Percentiles rank a stretch among this genome's conserved stretches.
Evolutionary conservation across 2,329 filamentous ascomycete genomes (phyloP).

Genomic region (Samsoniella hepiali): DNA sequence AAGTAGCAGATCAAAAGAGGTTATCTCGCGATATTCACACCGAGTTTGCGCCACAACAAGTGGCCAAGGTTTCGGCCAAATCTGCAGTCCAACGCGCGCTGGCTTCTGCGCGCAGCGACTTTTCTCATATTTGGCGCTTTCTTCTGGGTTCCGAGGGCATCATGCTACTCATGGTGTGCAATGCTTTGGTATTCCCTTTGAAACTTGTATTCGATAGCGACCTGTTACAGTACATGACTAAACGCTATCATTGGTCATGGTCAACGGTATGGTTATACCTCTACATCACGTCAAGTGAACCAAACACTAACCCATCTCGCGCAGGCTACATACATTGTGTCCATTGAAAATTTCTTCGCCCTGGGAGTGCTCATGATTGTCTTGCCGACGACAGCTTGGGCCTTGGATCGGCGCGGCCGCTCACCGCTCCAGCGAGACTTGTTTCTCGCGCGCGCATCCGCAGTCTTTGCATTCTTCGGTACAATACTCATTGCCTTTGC

Average conservation of each 20-base stretch:
- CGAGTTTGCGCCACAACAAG: background rate
- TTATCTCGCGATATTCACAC: background rate
- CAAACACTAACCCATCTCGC: background rate
- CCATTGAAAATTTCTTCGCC: conserved; percentile 36
- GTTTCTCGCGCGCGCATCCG: conserved; percentile 36
- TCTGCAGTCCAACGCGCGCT: conserved; percentile 21
- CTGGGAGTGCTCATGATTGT: conserved; percentile 38
- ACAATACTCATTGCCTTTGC: conserved; percentile 38
- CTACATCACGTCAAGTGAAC: conserved; percentile 14
- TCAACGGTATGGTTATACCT: conserved; percentile 32
- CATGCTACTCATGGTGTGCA: conserved; percentile 37
- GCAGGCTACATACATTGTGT: conserved; percentile 41
- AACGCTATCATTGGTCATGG: conserved; percentile 49
- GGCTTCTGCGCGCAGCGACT: conserved; percentile 29
- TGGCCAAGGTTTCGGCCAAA: conserved; percentile 13
- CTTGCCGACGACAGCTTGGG: conserved; percentile 34
- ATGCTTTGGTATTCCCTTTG: conserved; percentile 28
- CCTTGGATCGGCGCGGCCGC: conserved; percentile 32
- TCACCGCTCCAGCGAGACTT: conserved; percentile 39
- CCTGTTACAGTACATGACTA: conserved; percentile 52
- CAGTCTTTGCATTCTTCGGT: conserved; percentile 31
- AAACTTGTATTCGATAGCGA: conserved; percentile 32
- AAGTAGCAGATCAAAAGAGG: conserved; percentile 26
- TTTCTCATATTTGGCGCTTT: conserved; percentile 38
- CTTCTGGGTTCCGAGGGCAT: conserved; percentile 38